These are phyloP conservation scores for Linum trigynum DNA, from an alignment of 345 rosid species.

Conservation along the genomic window DNA sequence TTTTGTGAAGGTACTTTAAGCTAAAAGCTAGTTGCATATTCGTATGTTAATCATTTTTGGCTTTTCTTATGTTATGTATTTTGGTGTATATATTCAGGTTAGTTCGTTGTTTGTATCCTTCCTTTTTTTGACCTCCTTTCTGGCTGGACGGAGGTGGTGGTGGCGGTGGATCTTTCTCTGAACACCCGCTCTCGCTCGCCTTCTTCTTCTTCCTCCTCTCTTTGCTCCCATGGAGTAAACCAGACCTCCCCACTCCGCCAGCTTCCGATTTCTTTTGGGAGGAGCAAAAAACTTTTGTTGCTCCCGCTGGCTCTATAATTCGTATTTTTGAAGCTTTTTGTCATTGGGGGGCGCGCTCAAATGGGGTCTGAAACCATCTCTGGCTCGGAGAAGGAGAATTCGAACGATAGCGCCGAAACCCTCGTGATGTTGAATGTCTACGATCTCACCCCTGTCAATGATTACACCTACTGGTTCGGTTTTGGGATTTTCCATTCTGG, in stretches of 20 bases:
- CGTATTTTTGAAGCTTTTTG: neutral
- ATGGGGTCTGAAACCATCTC: conserved; percentile 37
- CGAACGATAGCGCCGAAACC: conserved; percentile 14
- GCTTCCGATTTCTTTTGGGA: neutral
- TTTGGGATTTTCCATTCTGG: conserved; percentile 92
- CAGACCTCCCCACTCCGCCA: too few species aligned
- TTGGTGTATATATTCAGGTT: too few species aligned
- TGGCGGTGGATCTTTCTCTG: too few species aligned
- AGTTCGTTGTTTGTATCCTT: too few species aligned
- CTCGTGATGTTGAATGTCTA: conserved; percentile 63
- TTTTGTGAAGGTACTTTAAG: too few species aligned
- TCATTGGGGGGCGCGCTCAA: neutral
- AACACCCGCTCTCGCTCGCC: too few species aligned
- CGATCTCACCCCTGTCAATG: conserved; percentile 78
- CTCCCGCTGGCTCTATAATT: neutral
- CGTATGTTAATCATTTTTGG: neutral
- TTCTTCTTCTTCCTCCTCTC: neutral
- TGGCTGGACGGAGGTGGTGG: too few species aligned
- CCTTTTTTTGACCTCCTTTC: too few species aligned
- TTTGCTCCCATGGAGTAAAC: too few species aligned
- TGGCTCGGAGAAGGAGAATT: conserved; percentile 18
- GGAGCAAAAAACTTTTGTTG: too few species aligned
- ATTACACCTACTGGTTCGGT: conserved; percentile 75
- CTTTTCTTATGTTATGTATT: neutral
- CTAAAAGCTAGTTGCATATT: too few species aligned